Evolutionary conservation across 1,284 basidiomycete species (phyloP), one percentile per base, ranked within the genome.

Genomic region (Heterobasidion annosum): DNA sequence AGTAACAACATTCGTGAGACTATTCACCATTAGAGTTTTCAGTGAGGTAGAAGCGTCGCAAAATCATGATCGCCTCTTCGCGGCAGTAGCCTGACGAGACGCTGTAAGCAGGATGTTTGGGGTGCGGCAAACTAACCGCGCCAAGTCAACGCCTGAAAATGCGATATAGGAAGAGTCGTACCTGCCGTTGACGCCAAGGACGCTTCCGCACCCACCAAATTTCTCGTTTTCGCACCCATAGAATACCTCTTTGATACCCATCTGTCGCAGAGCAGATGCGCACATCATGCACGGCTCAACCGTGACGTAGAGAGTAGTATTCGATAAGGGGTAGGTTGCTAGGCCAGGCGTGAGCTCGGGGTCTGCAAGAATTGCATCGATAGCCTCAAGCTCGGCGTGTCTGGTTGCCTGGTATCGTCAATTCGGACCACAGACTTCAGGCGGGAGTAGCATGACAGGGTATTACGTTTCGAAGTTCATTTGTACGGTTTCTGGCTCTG

Each of bases 231-330:
- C 91, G 63, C 93, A 97, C 1, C 97, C 97, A 67, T 93, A 98
- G 56, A 87, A 91, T 2, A 98, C 96, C 56, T 88, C 80, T 55
- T 84, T 82, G 64, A 99, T 94, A 7, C 96, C 95, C 57, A 96
- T 73, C 70, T 99, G 96, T 51, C 96, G 81, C 48, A 99, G 77
- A 5, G 96, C 97, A 33, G 91, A 92, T 4, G 94, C 93, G 62
- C 97, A 99, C 97, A 99, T 99, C 65, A 99, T 93, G 69, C 97
- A 99, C 0, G 97, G 97, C 71, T 99, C 97, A 53, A 99, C 95
- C 0, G 97, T 99, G 53, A 99, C 97, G 68, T 99, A 99, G 16
- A 99, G 82, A 2, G 85, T 92, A 19, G 93, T 95, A 12, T 81
- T 75, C 1, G 78, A 77, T 45, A 98, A 80, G 3, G 92, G 88